phyloP scores from a whole-genome alignment of 1,284 basidiomycete genomes.

The Salmacisia buchloeana region DNA sequence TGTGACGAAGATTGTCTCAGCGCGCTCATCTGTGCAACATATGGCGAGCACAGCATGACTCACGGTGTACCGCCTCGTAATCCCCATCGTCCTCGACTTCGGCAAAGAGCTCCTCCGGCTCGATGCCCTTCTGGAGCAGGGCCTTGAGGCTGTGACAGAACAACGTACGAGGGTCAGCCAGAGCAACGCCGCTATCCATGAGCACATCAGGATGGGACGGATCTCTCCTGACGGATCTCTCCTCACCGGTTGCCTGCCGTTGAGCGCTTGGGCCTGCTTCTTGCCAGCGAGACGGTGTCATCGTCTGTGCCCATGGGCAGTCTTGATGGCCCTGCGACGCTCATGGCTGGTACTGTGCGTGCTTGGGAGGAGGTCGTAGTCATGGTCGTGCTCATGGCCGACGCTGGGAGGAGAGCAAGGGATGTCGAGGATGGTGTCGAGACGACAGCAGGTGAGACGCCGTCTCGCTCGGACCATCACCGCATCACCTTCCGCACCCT shows the following conservation, averaged over 20 bases:
- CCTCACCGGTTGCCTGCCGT: conserved; percentile 27
- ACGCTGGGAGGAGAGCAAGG: no score
- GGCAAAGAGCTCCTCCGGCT: conserved; percentile 40
- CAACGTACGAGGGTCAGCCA: not conserved
- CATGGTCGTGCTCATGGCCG: no score
- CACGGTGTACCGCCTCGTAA: conserved; percentile 27
- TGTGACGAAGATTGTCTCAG: not conserved
- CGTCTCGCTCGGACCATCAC: no score
- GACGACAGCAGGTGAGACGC: no score
- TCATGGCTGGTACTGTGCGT: no score
- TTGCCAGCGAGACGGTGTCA: no score
- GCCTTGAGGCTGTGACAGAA: conserved; percentile 29
- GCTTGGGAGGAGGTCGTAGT: no score
- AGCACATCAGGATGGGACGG: not conserved
- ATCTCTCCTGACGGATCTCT: no score
- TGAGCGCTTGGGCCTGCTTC: conserved; percentile 18
- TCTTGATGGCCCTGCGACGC: no score
- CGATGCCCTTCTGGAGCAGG: conserved; percentile 41
- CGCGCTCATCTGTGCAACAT: not conserved
- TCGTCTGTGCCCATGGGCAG: no score
- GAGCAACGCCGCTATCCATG: not conserved
- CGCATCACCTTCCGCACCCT: no score
- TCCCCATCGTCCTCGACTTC: conserved; percentile 43
- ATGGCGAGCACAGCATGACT: conserved; percentile 1
- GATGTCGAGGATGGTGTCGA: no score